Conservation (phyloP, 495 filamentous ascomycete species). For the Paragyromitra xinjiangensis region DNA sequence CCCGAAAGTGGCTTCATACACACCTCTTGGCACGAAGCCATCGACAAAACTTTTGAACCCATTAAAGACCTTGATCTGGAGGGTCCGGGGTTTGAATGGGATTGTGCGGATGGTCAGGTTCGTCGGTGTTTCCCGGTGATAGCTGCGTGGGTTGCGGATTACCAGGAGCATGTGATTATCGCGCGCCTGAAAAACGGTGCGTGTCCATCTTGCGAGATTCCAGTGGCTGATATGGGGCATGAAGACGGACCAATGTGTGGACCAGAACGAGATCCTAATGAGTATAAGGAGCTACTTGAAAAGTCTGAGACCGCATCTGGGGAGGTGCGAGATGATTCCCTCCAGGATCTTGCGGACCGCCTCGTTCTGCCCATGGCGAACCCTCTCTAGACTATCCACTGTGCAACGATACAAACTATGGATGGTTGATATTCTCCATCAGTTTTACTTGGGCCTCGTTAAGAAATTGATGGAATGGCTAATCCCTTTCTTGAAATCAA, state of each 20-base stretch:
- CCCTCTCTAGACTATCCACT: not conserved
- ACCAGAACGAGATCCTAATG: not conserved
- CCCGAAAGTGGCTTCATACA: not conserved
- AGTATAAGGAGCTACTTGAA: not conserved
- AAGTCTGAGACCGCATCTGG: not conserved
- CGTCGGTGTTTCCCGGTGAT: not conserved
- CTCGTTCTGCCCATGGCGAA: not conserved
- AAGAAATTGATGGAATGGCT: not conserved
- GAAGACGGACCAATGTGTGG: not conserved
- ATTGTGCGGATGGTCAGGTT: not conserved
- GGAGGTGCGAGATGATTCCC: not conserved
- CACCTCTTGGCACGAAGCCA: not conserved
- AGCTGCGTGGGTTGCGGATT: constrained; percentile 16
- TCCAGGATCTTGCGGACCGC: not conserved
- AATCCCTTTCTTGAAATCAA: not conserved
- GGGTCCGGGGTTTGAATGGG: not conserved
- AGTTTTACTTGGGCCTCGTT: constrained; percentile 3
- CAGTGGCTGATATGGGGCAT: not conserved
- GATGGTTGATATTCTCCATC: not conserved
- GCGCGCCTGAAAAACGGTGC: not conserved
- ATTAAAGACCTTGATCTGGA: not conserved
- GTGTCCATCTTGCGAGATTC: constrained; percentile 4
- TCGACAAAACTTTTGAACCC: not conserved
- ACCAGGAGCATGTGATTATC: constrained; percentile 6
- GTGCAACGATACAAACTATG: not conserved